These are phyloP conservation scores for Syncephalastrum contaminatum DNA, from an alignment of 371 early-diverging fungal species.

Conservation along the genomic window DNA sequence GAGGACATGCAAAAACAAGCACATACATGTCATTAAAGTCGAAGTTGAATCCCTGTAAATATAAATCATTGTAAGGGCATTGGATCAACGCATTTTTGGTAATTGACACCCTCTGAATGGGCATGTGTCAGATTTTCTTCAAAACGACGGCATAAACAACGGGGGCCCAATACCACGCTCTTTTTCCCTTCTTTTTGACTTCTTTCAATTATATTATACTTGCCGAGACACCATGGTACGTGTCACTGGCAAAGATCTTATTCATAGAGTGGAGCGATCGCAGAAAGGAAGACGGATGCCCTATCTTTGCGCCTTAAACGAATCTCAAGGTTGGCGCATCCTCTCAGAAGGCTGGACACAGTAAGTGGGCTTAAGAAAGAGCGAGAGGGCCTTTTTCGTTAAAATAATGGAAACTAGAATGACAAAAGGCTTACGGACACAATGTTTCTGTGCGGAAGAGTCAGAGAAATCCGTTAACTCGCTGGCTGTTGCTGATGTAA, in stretches of 20 bases:
- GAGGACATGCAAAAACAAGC: too few species aligned
- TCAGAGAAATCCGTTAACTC: slow-evolving; percentile 28
- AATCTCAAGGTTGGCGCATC: slow-evolving; percentile 24
- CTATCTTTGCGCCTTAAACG: slow-evolving; percentile 19
- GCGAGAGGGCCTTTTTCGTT: too few species aligned
- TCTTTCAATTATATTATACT: too few species aligned
- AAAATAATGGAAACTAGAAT: slow-evolving; percentile 8
- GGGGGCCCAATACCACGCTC: too few species aligned
- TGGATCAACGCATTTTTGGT: too few species aligned
- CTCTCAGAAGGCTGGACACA: slow-evolving; percentile 30
- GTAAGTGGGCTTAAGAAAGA: slow-evolving; percentile 8
- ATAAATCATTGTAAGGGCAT: too few species aligned
- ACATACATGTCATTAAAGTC: too few species aligned
- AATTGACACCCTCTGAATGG: too few species aligned
- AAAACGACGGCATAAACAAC: too few species aligned
- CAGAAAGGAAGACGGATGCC: slow-evolving; percentile 29
- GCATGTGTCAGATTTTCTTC: too few species aligned
- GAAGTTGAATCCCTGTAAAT: too few species aligned
- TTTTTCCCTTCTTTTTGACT: too few species aligned
- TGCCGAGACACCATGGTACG: slow-evolving; percentile 17
- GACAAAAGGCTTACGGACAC: slow-evolving; percentile 24
- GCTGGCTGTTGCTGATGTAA: slow-evolving; percentile 31
- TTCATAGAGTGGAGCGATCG: slow-evolving; percentile 2
- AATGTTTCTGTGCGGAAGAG: slow-evolving; percentile 14
- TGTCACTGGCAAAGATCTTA: slow-evolving; percentile 13